Evolutionary conservation across 2,329 filamentous ascomycete species (phyloP), one percentile per base, ranked within the genome.

Genomic region (Daldinia sp.): DNA sequence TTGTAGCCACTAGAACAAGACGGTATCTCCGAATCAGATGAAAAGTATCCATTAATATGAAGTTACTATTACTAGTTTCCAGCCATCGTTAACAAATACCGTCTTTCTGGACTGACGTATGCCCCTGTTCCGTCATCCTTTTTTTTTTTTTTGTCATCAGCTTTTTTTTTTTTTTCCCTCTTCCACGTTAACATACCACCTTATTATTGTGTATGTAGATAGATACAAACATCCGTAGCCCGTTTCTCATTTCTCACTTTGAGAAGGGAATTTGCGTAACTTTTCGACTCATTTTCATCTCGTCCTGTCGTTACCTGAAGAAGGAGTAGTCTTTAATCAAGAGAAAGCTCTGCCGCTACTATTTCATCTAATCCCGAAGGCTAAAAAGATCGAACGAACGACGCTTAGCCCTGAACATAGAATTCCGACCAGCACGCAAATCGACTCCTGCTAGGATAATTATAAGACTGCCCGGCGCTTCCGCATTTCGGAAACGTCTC

Each of bases 71-170:
- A 68, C 60, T 33, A 61, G 20, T 50, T 65, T 39, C 68, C 59
- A 68, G 65, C 68, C 65, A 56, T 62, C 51, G 18, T 57, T 60
- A 55, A 68, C 50, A 54, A 61, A 33, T 60, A 61, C 60, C 48
- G 55, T 63, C 57, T 51, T 56, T 56, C 37, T 26, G 13, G 42
- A 72, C 65, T 72, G 70, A 72, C 70, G 63, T 72, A 72, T 61
- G 59, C 63, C 70, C 68, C 28, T 68, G 63, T 28, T 62, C 68
- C 54, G 55, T 63, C 56, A 51, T 63, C 42, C 64, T 71, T 65
- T 54, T 55, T 68, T 71, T 67, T n/a, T 66, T 61, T 55, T 68
- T 71, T 67, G 55, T 67, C 63, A 65, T 69, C 61, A 41, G 23
- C 48, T 60, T 62, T 59, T 42, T 60, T 62, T 59, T 42, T 60